These are phyloP conservation scores for Fraxinus dipetala DNA, from an alignment of 305 asterid genomes.

Conservation along the genomic window DNA sequence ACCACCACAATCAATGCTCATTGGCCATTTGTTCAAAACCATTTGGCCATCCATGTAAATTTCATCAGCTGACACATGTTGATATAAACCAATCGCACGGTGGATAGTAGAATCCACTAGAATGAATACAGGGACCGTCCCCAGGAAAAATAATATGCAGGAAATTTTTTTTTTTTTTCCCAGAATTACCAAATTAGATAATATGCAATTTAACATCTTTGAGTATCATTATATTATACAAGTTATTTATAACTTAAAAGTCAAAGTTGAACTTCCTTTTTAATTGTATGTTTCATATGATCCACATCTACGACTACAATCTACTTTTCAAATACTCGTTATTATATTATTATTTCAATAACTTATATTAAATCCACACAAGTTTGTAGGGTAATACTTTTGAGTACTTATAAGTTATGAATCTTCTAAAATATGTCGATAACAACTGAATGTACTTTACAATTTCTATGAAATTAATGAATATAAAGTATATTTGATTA, in stretches of 20 bases:
- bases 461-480: neutral
- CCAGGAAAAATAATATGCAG: neutral
- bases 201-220: neutral
- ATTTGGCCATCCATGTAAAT: neutral
- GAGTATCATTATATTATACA: neutral
- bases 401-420: neutral
- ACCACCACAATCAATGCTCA: neutral
- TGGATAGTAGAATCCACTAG: neutral
- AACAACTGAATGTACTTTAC: too few relatives aligned
- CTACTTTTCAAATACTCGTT: too few relatives aligned
- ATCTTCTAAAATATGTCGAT: neutral
- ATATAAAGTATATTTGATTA: too few relatives aligned
- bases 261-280: too few relatives aligned
- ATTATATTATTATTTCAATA: neutral
- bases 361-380: neutral
- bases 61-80: neutral
- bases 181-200: neutral
- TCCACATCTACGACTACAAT: neutral
- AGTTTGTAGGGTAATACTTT: neutral
- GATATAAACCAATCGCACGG: neutral
- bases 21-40: neutral
- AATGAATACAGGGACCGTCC: neutral
- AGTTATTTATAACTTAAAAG: neutral
- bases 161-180: neutral
- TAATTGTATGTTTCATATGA: too few relatives aligned